phyloP scores from a whole-genome alignment of 768 basidiomycete species.

The Leccinum uliginosum region DNA sequence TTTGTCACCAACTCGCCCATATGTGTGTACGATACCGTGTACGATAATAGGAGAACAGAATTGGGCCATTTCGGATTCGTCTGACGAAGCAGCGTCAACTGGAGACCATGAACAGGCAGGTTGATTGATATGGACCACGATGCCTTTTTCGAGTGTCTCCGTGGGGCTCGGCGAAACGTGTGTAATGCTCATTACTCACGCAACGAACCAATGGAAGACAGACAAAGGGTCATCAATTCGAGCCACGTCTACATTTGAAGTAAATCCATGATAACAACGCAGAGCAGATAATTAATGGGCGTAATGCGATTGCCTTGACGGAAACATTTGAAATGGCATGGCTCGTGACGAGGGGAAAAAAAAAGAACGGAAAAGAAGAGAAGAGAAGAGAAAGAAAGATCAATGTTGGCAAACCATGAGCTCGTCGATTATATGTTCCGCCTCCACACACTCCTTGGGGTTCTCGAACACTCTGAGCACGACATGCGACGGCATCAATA shows the following conservation, averaged over 20 bases:
- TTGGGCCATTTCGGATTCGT: background rate
- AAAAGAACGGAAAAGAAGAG: background rate
- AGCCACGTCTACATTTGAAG: background rate
- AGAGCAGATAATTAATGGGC: background rate
- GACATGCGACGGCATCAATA: conserved; percentile 52
- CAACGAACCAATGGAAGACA: background rate
- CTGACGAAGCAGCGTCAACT: background rate
- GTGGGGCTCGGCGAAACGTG: background rate
- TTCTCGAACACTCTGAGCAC: conserved; percentile 62
- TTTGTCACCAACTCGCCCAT: background rate
- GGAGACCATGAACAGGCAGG: background rate
- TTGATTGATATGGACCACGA: background rate
- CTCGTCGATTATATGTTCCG: conserved; percentile 36
- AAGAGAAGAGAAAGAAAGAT: background rate
- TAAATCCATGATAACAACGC: background rate
- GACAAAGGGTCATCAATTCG: background rate
- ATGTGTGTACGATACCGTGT: conserved; percentile 4
- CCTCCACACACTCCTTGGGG: conserved; percentile 68
- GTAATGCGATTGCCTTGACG: background rate
- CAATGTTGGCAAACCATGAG: background rate
- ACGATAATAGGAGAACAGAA: background rate
- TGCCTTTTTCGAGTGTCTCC: background rate
- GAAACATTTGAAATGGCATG: background rate
- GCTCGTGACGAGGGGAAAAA: background rate
- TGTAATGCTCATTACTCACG: background rate